Base-by-base conservation (phyloP, 164 flowering plant genomes). In the Taxillus chinensis region DNA sequence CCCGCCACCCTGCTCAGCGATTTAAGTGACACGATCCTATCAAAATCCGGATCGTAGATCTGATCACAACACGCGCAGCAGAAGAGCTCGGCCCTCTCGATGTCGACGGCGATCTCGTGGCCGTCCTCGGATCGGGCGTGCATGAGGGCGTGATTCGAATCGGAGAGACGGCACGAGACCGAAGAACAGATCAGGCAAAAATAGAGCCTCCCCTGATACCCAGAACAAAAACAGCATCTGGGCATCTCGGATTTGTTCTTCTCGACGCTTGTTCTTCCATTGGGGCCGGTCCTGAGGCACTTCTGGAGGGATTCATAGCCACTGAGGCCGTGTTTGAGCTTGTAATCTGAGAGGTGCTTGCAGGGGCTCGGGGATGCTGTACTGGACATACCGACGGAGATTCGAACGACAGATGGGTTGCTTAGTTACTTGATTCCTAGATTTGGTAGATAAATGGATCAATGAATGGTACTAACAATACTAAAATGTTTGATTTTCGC, bases 41-140 rank as follows among this genome's bases (percentile, higher is more conserved):
- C 95, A 61, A 90, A 90, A 57, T 87, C 95, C 12, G 90, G 85
- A 75, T 90, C 97, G 60, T 90, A 90, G 11, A 84, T 86, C 77
- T 90, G 97, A 87, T 90, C 97, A 64, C 75, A 58, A 55, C 97
- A 90, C 45, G 63, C 69, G 49, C 74, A 75, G 60, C 97, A 90
- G 61, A 78, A 90, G 64, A 90, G 87, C 78, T 90, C 97, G 4
- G 90, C 80, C 64, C 90, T 81, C 60, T 80, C 87, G 57, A 84
- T 62, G 66, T 87, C 95, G 2, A 90, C 81, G 16, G 76, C 71
- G 53, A 87, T 74, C 52, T 77, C 86, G 68, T 90, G 97, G 37
- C 87, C 87, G 41, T 49, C 63, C 16, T 70, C 58, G 14, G 76
- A 55, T 55, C 75, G 75, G 51, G 75, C 43, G 69, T 87, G 95